phyloP scores from a whole-genome alignment of 257 asterid species.

The Primulina tabacum region DNA sequence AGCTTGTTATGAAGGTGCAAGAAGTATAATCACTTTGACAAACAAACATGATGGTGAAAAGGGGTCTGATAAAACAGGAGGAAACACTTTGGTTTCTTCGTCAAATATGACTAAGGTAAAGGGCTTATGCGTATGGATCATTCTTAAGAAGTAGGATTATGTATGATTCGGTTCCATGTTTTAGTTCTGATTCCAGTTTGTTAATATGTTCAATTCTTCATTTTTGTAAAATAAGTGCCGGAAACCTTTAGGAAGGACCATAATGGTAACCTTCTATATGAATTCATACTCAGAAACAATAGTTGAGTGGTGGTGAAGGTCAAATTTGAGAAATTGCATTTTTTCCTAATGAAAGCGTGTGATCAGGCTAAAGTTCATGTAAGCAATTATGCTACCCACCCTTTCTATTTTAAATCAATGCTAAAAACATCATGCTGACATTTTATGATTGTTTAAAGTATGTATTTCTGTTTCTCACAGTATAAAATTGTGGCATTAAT shows the following conservation, averaged over 20 bases:
- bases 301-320: no score
- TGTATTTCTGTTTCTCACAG: neutral
- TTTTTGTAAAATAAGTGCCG: neutral
- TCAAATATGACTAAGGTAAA: conserved; percentile 61
- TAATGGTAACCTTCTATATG: no score
- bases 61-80: conserved; percentile 35
- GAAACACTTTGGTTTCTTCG: conserved; percentile 32
- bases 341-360: neutral
- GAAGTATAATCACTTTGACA: conserved; percentile 59
- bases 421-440: neutral
- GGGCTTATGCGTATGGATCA: neutral
- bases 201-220: neutral
- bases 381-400: neutral
- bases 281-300: no score
- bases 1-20: conserved; percentile 89
- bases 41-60: conserved; percentile 52
- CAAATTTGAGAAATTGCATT: no score
- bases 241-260: neutral
- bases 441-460: neutral
- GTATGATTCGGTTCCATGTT: neutral
- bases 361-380: neutral
- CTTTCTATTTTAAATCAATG: no score
- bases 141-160: neutral
- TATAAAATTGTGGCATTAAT: neutral
- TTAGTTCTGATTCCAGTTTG: neutral